Evolutionary conservation across 768 basidiomycete species (phyloP).

Genomic region (Suillus fuscotomentosus): DNA sequence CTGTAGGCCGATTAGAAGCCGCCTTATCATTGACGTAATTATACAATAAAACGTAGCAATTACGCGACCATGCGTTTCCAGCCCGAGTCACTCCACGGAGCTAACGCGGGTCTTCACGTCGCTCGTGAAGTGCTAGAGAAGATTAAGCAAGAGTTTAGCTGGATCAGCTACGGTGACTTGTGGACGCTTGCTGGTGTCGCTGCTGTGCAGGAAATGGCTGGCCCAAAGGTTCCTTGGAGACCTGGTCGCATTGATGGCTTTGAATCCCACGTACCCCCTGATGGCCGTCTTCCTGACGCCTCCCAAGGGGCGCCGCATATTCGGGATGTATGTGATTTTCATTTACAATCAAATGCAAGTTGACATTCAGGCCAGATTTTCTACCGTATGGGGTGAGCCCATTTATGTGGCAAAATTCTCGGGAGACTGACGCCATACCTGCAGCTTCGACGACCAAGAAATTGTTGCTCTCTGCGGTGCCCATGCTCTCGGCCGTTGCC

Average conservation of each 20-base stretch:
- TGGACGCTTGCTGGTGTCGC: constrained; percentile 96
- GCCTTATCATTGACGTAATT: constrained; percentile 12
- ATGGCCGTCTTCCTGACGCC: constrained; percentile 89
- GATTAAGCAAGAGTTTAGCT: constrained; percentile 82
- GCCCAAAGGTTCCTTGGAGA: constrained; percentile 92
- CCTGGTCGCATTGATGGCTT: constrained; percentile 90
- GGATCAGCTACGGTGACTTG: constrained; percentile 95
- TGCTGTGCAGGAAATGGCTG: constrained; percentile 91
- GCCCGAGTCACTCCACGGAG: constrained; percentile 81
- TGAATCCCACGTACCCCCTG: constrained; percentile 71
- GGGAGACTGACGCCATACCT: neutral
- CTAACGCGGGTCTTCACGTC: constrained; percentile 79
- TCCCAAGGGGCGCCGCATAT: constrained; percentile 82
- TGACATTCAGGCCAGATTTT: constrained; percentile 45
- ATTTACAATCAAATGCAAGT: neutral
- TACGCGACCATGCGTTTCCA: constrained; percentile 98
- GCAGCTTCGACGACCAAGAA: constrained; percentile 90
- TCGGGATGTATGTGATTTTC: constrained; percentile 48
- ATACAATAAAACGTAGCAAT: constrained; percentile 55
- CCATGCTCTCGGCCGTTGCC: constrained; percentile 95
- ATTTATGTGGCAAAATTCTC: neutral
- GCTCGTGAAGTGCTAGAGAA: constrained; percentile 85
- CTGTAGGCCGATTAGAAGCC: neutral
- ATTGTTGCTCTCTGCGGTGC: constrained; percentile 94
- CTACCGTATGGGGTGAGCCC: constrained; percentile 65